Evolutionary conservation across 148 eudicot genomes (phyloP), one percentile per base, ranked within the genome.

Genomic region (Limonium bicolor): DNA sequence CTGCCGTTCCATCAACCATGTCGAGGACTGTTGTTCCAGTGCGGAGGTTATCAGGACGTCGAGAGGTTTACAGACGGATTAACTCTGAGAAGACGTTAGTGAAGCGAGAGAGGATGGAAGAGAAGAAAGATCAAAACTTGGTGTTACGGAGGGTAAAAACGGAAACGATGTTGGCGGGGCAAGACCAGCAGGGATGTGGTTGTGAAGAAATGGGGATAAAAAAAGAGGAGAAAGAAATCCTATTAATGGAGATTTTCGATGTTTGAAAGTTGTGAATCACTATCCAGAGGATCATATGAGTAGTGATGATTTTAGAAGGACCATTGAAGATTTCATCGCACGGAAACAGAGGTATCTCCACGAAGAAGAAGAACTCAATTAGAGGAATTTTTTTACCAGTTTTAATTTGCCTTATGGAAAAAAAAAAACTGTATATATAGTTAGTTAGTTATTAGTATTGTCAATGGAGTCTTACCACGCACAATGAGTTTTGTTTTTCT

Each of bases 311-410:
- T 82, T 82, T 53, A 58, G 78, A 53, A 58, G 47, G 37, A 72
- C 67, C 0, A 67, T 82, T 6, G 94, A 90, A 54, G 72, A 58
- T 43, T 90, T 90, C 37, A 90, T 90, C 46, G 93, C 95, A 19
- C 68, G 74, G 59, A 95, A 90, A 41, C 99, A 90, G 60, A 78
- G 64, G 73, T 53, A 48, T 20, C 51, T 90, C 50, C 72, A 78
- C 65, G 85, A 90, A 47, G 85, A 78, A 65, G 80, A 84, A 27
- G 51, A 43, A 22, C n/a, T n/a, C n/a, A n/a, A n/a, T n/a, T n/a
- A n/a, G n/a, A n/a, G n/a, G n/a, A n/a, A n/a, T n/a, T n/a, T n/a
- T n/a, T n/a, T n/a, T n/a, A n/a, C n/a, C n/a, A n/a, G n/a, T n/a
- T n/a, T n/a, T n/a, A n/a, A n/a, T n/a, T n/a, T n/a, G n/a, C n/a